Percentiles rank a stretch among this genome's conserved stretches.
Evolutionary conservation across 108 stramenopile genomes (phyloP).

Genomic region (Skeletonema tropicum): DNA sequence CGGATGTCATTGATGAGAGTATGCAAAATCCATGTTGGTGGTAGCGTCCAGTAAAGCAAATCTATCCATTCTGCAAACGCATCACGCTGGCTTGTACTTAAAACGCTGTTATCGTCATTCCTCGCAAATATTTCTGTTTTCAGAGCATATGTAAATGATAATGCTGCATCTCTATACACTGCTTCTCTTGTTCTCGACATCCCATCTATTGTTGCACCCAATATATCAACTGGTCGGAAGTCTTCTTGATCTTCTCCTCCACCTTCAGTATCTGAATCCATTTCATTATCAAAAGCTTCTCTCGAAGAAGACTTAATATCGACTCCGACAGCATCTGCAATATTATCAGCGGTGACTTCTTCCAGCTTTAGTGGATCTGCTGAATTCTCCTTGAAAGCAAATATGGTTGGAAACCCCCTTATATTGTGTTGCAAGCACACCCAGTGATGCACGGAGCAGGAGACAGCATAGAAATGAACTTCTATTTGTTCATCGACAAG

Average conservation of each 20-base stretch:
- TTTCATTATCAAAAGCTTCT: conserved; percentile 8
- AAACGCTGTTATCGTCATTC: conserved; percentile 12
- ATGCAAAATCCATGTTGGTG: conserved; percentile 60
- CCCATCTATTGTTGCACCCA: conserved; percentile 48
- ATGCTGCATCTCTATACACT: conserved; percentile 64
- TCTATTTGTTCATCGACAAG: conserved; percentile 24
- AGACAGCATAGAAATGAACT: conserved; percentile 65
- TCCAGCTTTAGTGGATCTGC: conserved; percentile 27
- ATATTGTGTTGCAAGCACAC: conserved; percentile 61
- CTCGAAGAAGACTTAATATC: conserved; percentile 5
- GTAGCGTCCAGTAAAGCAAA: conserved; percentile 56
- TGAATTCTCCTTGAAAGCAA: conserved; percentile 52
- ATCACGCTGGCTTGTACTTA: conserved; percentile 27
- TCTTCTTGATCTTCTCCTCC: conserved; percentile 11
- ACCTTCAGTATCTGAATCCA: conserved; percentile 6
- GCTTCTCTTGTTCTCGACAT: conserved; percentile 48
- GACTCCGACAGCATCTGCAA: conserved; percentile 24
- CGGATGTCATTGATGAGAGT: conserved; percentile 55
- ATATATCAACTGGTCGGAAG: conserved; percentile 46
- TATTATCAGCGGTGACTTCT: conserved; percentile 25
- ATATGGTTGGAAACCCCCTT: conserved; percentile 58
- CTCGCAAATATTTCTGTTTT: conserved; percentile 51
- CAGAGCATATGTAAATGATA: conserved; percentile 71
- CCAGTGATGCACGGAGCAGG: conserved; percentile 64
- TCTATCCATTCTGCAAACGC: conserved; percentile 57